Evolutionary conservation across 2,329 filamentous ascomycete genomes (phyloP), one percentile per base, ranked within the genome.

Genomic region (Talaromyces sp.): DNA sequence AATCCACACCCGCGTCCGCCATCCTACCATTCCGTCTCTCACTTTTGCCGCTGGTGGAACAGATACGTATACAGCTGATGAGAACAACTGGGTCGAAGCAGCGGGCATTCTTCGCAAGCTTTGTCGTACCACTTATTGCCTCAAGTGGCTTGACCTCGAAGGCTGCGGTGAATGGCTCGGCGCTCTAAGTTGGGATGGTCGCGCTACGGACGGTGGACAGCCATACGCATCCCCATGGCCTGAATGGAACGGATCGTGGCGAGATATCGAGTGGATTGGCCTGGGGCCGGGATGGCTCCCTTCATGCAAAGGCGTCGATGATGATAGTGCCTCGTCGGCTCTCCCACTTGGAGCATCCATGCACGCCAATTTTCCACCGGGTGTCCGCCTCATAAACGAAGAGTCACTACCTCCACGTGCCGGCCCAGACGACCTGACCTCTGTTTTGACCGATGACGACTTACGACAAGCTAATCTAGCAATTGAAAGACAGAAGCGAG

Each of bases 101-200:
- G 79, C 83, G 0, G 79, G 79, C 18, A 79, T 87, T 23, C 75
- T 88, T 1, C 81, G 83, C 5, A 81, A 81, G 28, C 75, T 88
- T 1, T 84, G 82, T 30, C 74, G 78, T 53, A 78, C 79, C 51
- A 83, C 85, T 0, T 84, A 87, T 65, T 84, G 83, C 52, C 75
- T 88, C 2, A 79, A 82, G 66, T 87, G 84, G 84, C 77, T 88
- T 1, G 86, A 88, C 66, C 73, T 88, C 1, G 83, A 87, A 69
- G 85, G 85, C 8, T 88, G 86, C 67, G 72, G 70, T 3, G 74
- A 77, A 27, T 88, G 86, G 86, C 68, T 82, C 34, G 74, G 77
- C 16, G 83, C 85, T 0, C 69, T 88, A 33, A 78, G 71, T 30
- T 83, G 78, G 77, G 72, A 71, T 10, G 70, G 72, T 5, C 62